Base-by-base conservation (phyloP, 345 rosid genomes). In the Punica granatum region DNA sequence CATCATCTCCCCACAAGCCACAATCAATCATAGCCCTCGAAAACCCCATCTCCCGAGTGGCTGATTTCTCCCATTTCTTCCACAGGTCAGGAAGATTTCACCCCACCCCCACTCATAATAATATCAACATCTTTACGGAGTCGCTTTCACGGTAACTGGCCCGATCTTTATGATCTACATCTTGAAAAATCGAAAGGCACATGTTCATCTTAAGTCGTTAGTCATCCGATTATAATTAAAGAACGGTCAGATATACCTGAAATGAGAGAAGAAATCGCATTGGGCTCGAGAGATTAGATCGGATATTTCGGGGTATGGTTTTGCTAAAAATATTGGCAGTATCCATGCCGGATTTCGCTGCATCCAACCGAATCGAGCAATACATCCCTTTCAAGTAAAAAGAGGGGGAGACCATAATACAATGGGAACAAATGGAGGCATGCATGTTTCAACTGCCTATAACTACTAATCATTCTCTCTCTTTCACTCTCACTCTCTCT, bases 401-500 rank as follows among this genome's bases (percentile, higher is more conserved):
- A 21, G 33, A 28, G 7, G 58, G 32, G 5, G 53, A 25, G 49
- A 37, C 3, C 18, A 32, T 7, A 36, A 23, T 16, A 35, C n/a
- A n/a, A 34, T n/a, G 69, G 15, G 41, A 56, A 67, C 61, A 41
- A 25, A 41, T 25, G 2, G 32, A 49, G 70, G 25, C 62, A 53
- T 67, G 70, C 58, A 53, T 67, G 63, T 53, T 56, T 41, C 70
- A 67, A 67, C 70, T 37, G 56, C 64, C 51, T 10, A 1, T 28
- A 54, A 67, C 70, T 39, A 67, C 70, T 67, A 56, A 51, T 51
- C 59, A 46, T 66, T 8, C 51, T 21, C 0, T 13, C 58, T 7
- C 13, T 6, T 19, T 23, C 30, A 49, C 13, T 7, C 30, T 30
- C 51, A 46, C 51, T 15, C 44, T 16, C 14, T 41, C 44, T 35